Base-by-base conservation (phyloP, 441 rosid genomes). In the Theobroma grandiflorum region DNA sequence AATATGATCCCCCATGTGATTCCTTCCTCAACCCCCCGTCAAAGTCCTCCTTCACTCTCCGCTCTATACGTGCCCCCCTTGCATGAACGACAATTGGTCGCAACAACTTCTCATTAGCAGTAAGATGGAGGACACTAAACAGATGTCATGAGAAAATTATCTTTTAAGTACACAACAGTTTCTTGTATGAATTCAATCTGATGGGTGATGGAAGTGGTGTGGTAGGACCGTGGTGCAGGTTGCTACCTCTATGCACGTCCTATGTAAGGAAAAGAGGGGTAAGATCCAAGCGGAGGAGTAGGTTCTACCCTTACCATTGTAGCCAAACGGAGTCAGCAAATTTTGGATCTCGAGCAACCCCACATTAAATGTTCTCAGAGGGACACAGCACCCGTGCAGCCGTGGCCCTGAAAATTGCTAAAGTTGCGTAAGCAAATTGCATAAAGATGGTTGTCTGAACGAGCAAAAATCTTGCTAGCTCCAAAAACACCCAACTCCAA, bases 311-410 rank as follows among this genome's bases (percentile, higher is more conserved):
- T 38, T 55, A 42, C 4, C 31, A 38, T 12, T 4, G 75, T 64
- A 26, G 70, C 83, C 86, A 81, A 82, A 79, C 83, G 52, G 31
- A 0, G 63, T 0, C 4, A 33, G 38, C 8, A 26, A 81, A 74
- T 81, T 83, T 86, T 74, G 85, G 82, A 84, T 84, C 86, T 82
- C 77, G 81, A 75, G 82, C 82, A 37, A 7, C 62, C 31, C 37
- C 2, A 3, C 76, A 84, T 74, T 81, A 68, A 77, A 68, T 78
- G 80, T 22, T 35, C 11, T 50, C 4, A 1, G 15, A 49, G 53
- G 53, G 53, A 49, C 53, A 45, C 49, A 45, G 53, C 53, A 20
- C 35, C 37, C 68, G 58, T 53, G 10, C 16, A 42, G 45, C 45
- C 45, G 45, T 6, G 0, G 8, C 8, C 8, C 45, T 42, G 6